Evolutionary conservation across 139 green algal genomes (phyloP).

Genomic region (Volvox africanus): DNA sequence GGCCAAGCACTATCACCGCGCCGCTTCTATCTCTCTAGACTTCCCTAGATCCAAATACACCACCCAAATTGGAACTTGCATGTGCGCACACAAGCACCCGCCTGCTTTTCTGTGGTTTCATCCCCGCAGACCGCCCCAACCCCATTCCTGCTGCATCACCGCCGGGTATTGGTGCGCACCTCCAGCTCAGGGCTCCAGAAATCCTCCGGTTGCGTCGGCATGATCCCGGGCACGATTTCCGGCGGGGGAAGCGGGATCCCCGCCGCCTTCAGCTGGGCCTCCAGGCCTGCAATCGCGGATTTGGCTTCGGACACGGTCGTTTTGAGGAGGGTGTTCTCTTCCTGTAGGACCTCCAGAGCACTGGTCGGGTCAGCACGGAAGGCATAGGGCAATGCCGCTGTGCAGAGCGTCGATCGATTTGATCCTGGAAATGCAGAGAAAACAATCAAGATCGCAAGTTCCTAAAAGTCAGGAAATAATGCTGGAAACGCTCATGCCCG

Average conservation of each 20-base stretch:
- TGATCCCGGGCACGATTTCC: not conserved
- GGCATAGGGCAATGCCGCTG: conserved; percentile 28
- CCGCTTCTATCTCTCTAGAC: too few relatives aligned
- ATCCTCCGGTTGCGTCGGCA: conserved; percentile 48
- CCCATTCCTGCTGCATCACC: too few relatives aligned
- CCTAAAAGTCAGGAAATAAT: not conserved
- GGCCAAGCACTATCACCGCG: too few relatives aligned
- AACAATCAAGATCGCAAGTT: not conserved
- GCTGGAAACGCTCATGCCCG: not conserved
- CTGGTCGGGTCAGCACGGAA: conserved; percentile 17
- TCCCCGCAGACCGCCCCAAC: too few relatives aligned
- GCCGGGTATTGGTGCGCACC: not conserved
- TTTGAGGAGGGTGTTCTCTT: conserved; percentile 86
- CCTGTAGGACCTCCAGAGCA: conserved; percentile 70
- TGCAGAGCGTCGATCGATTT: not conserved
- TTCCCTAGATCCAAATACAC: too few relatives aligned
- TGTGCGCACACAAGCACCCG: too few relatives aligned
- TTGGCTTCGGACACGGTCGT: conserved; percentile 51
- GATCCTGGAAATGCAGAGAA: not conserved
- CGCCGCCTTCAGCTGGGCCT: conserved; percentile 25
- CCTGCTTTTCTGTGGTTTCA: too few relatives aligned
- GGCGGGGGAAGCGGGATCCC: conserved; percentile 40
- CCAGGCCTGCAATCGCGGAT: conserved; percentile 43
- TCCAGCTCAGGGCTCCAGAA: conserved; percentile 64
- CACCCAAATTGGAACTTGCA: too few relatives aligned